phyloP scores from a whole-genome alignment of 1,284 basidiomycete genomes.

The Termitomyces sp. region DNA sequence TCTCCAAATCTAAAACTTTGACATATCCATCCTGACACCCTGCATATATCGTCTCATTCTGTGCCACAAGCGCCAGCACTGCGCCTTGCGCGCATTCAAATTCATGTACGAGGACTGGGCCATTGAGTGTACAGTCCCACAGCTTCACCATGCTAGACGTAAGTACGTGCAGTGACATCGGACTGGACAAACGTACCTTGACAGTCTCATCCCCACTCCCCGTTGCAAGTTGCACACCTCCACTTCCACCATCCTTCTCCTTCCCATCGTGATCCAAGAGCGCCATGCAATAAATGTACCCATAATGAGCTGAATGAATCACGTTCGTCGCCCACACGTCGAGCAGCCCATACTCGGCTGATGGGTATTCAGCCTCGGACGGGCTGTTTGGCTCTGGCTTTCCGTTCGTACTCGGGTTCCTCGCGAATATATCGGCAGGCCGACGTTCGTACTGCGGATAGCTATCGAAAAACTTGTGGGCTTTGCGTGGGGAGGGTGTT shows the following conservation, averaged over 20 bases:
- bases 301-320: slow-evolving; percentile 86
- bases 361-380: slow-evolving; percentile 23
- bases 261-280: slow-evolving; percentile 34
- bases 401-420: slow-evolving; percentile 34
- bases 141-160: slow-evolving; percentile 36
- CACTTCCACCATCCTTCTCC: slow-evolving; percentile 23
- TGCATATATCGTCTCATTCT: slow-evolving; percentile 82
- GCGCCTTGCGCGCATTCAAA: slow-evolving; percentile 65
- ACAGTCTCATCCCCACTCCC: slow-evolving; percentile 88
- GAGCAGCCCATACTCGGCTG: slow-evolving; percentile 32
- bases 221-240: slow-evolving; percentile 60
- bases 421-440: slow-evolving; percentile 58
- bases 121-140: slow-evolving; percentile 60
- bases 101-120: slow-evolving; percentile 49
- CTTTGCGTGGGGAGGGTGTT: slow-evolving; percentile 45
- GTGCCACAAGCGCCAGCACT: slow-evolving; percentile 74
- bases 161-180: neutral
- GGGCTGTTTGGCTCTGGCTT: slow-evolving; percentile 20
- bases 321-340: slow-evolving; percentile 66
- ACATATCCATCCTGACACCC: slow-evolving; percentile 94
- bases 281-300: slow-evolving; percentile 89
- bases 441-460: slow-evolving; percentile 66
- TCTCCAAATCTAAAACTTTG: slow-evolving; percentile 89
- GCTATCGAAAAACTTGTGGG: slow-evolving; percentile 81
- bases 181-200: slow-evolving; percentile 47